Evolutionary conservation across 2,329 filamentous ascomycete species (phyloP), one percentile per base, ranked within the genome.

Genomic region (Xylariales sp.): DNA sequence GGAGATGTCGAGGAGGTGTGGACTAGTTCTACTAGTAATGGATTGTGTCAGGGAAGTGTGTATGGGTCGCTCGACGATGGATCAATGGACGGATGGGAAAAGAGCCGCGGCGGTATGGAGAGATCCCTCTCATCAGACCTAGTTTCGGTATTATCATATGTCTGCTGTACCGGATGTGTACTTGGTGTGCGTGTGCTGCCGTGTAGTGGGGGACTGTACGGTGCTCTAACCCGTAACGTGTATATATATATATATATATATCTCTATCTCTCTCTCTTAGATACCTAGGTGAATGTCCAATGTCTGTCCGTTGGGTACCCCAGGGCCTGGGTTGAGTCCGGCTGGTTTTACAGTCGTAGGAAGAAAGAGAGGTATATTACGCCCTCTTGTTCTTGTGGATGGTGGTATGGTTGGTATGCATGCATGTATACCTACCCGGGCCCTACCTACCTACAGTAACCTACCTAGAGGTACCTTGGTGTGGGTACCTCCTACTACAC

Each of bases 1-100:
- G 28, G 62, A 59, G 56, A 56, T 43, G 58, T 71, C 43, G 28
- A 63, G 56, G 56, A 56, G 46, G 58, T 71, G 64, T 64, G 53
- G 67, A 66, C 57, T 45, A 14, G 23, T 67, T 23, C 28, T 67
- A 45, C 50, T 55, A 56, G 53, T 60, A 50, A 60, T 30, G 34
- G 36, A 46, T 39, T 5, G 53, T 32, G 65, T 36, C 68, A 58
- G 62, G 62, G 55, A 48, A 53, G 54, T 62, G 36, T 18, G 46
- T 30, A 65, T 65, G 57, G 65, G 65, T 61, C 65, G 46, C 50
- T 46, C 32, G 60, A 67, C 58, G 36, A 57, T 57, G 43, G 49
- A 52, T 32, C 9, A 5, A 39, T 48, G 63, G 65, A 36, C 45
- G 36, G 61, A 46, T 46, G 43, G 32, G 36, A 58, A 49, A 65